Evolutionary conservation across 2,329 filamentous ascomycete genomes (phyloP), one percentile per base, ranked within the genome.

Genomic region (Aspergillus tanneri): DNA sequence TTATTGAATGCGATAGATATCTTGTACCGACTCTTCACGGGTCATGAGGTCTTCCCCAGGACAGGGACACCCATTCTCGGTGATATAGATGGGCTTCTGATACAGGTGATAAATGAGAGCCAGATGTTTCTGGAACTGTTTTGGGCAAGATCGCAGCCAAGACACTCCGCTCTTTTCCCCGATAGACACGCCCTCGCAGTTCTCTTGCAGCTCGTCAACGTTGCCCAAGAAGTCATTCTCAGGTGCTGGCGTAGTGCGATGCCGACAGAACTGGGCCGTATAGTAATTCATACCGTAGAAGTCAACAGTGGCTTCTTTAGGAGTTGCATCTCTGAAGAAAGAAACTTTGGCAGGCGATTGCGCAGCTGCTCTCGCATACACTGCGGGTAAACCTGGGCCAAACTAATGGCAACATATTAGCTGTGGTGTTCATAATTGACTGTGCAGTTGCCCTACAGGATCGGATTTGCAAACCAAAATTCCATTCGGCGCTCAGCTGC

Each of bases 381-480:
- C 1, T 53, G 34, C 1, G 68, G 67, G 47, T 74, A 74, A 56
- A 74, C 71, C 22, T 65, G 61, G 3, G 62, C 69, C 5, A 70
- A 50, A 52, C n/a, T n/a, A n/a, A n/a, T n/a, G n/a, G n/a, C n/a
- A n/a, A n/a, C n/a, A n/a, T n/a, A n/a, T n/a, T n/a, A n/a, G n/a
- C n/a, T n/a, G n/a, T n/a, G n/a, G n/a, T n/a, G n/a, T n/a, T n/a
- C n/a, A n/a, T n/a, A n/a, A n/a, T n/a, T n/a, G n/a, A n/a, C n/a
- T n/a, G n/a, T n/a, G n/a, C n/a, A n/a, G n/a, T n/a, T n/a, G n/a
- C n/a, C n/a, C n/a, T n/a, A n/a, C n/a, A 66, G 73, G 19, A 70
- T 58, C 0, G 71, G 71, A 25, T 72, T 61, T 3, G 60, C 66
- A 51, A 73, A 75, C 65, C 68, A 72, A 36, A 63, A 63, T 18